phyloP scores from a whole-genome alignment of 768 basidiomycete species.

The Rhodotorula paludigena region DNA sequence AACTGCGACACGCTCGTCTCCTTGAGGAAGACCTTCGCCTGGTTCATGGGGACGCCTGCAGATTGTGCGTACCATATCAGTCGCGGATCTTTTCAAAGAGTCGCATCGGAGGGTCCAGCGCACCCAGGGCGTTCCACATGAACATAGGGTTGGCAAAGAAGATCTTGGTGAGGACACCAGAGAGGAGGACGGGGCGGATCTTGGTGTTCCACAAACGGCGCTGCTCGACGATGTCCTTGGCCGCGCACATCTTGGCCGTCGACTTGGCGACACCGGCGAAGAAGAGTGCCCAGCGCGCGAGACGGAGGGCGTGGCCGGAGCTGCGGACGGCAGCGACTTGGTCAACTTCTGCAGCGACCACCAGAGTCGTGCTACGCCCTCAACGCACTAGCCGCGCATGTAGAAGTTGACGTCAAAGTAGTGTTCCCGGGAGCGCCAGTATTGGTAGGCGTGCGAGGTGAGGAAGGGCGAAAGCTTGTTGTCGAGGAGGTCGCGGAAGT shows the following conservation, averaged over 20 bases:
- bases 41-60: slow-evolving; percentile 62
- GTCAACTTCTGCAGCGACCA: too few relatives aligned
- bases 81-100: too few relatives aligned
- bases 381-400: slow-evolving; percentile 61
- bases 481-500: slow-evolving; percentile 61
- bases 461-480: slow-evolving; percentile 61
- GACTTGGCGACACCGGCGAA: slow-evolving; percentile 59
- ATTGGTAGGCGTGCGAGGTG: slow-evolving; percentile 68
- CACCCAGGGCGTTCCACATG: slow-evolving; percentile 71
- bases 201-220: slow-evolving; percentile 59
- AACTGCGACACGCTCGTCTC: slow-evolving; percentile 47
- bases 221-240: slow-evolving; percentile 58
- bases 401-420: slow-evolving; percentile 59
- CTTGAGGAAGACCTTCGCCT: slow-evolving; percentile 45
- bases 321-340: too few relatives aligned
- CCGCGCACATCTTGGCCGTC: slow-evolving; percentile 57
- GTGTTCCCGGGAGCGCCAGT: slow-evolving; percentile 63
- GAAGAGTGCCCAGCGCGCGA: slow-evolving; percentile 58
- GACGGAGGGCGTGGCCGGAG: slow-evolving; percentile 53
- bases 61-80: neutral
- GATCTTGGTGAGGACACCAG: slow-evolving; percentile 57
- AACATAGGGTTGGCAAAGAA: slow-evolving; percentile 54
- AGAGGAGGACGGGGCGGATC: slow-evolving; percentile 59
- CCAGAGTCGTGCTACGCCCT: too few relatives aligned
- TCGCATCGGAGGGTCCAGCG: slow-evolving; percentile 49